Evolutionary conservation across 1,284 basidiomycete genomes (phyloP).

Genomic region (Calocybe gambosa): DNA sequence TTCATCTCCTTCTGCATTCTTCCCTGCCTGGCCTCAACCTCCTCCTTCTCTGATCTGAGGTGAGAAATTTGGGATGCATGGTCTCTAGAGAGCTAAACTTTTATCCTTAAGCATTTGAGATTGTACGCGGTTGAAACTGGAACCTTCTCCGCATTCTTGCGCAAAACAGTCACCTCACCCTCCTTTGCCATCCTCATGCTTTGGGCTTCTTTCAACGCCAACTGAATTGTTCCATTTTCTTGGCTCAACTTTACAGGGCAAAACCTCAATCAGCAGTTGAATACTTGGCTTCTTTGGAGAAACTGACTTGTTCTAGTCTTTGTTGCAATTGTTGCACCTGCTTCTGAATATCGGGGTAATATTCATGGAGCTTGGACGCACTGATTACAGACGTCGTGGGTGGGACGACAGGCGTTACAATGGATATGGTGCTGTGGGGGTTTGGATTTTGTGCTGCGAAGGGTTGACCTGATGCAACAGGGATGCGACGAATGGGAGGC

Average conservation of each 20-base stretch:
- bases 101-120: background rate
- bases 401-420: background rate
- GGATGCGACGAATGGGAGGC: background rate
- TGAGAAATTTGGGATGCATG: conserved; percentile 53
- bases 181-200: conserved; percentile 46
- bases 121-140: background rate
- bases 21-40: conserved; percentile 47
- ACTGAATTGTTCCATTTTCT: conserved; percentile 40
- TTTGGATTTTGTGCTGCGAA: background rate
- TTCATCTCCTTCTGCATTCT: conserved; percentile 54
- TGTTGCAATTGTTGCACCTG: conserved; percentile 31
- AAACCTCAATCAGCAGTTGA: background rate
- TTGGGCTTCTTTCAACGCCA: conserved; percentile 40
- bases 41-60: conserved; percentile 54
- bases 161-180: conserved; percentile 57
- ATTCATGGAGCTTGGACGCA: background rate
- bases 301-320: conserved; percentile 41
- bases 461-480: background rate
- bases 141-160: conserved; percentile 55
- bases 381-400: background rate
- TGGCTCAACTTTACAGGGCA: conserved; percentile 37
- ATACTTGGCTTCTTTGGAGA: background rate
- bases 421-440: background rate
- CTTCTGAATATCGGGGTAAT: conserved; percentile 5
- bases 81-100: conserved; percentile 46